Evolutionary conservation across 305 asterid species (phyloP), one percentile per base, ranked within the genome.

Genomic region (Stenogyne calaminthoides): DNA sequence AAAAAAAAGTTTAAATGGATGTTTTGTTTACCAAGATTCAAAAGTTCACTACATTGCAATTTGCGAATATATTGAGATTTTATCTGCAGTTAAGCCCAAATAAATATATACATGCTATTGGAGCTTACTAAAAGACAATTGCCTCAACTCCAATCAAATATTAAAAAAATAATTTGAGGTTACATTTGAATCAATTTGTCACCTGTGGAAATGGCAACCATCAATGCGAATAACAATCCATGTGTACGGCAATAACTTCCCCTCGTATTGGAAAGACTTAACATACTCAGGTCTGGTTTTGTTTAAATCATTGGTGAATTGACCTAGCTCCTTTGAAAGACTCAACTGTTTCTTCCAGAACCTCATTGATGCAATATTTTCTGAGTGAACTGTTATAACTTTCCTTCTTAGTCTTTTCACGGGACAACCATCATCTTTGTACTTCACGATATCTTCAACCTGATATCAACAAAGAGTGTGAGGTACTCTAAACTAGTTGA

Each of bases 131-230:
- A 64, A 70, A 64, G 62, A 47, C 46, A 70, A 14, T 62, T 25
- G 46, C 27, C 20, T 62, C 60, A 20, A 42, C 54, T 47, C 27
- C 66, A 69, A 22, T 12, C 36, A 40, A 79, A 58, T 25, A 40
- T 36, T 37, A 34, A 51, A 79, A 79, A 58, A 18, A 27, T 37
- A 67, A 67, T 12, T 65, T 52, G 49, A 62, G 52, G 32, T 14
- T 18, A 1, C 34, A 20, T 25, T 72, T 12, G 58, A 34, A 65
- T 60, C 39, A 74, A 9, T 61, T 4, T n/a, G 56, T 54, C 78
- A 90, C 95, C 97, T 85, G 80, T 87, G 96, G 83, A 93, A 93
- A 81, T 89, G 97, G 67, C 97, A 93, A 68, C 98, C 98, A 80
- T 93, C 96, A 64, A 93, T 49, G 60, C 96, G 95, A 72, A 93